Evolutionary conservation across 805 yeast genomes (phyloP).

Genomic region (Ogataea thermomethanolica): DNA sequence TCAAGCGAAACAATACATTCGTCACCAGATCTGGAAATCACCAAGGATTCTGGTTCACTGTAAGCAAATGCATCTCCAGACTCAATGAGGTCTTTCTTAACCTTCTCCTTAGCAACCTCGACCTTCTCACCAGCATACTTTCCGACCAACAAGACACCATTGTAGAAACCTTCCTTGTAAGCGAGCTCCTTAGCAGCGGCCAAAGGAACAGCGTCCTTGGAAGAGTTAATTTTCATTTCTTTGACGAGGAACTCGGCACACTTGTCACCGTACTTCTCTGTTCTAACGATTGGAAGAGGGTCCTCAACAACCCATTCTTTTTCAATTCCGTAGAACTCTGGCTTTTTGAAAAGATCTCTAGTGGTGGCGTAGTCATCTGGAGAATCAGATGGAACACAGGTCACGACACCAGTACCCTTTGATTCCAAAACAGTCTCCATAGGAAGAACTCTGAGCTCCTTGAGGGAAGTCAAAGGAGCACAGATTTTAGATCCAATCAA

Average conservation of each 20-base stretch:
- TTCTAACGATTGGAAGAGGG: constrained; percentile 67
- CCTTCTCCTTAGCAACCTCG: constrained; percentile 85
- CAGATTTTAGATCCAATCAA: constrained; percentile 82
- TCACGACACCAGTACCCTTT: constrained; percentile 98
- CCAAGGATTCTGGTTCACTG: constrained; percentile 89
- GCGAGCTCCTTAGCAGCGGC: constrained; percentile 93
- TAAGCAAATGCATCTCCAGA: constrained; percentile 81
- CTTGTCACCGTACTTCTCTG: constrained; percentile 83
- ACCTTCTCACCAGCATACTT: constrained; percentile 85
- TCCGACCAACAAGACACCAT: constrained; percentile 79
- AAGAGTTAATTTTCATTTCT: constrained; percentile 87
- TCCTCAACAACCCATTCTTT: constrained; percentile 82
- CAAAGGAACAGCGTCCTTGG: constrained; percentile 83
- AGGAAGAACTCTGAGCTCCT: constrained; percentile 79
- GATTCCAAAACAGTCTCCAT: constrained; percentile 95
- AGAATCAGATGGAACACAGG: constrained; percentile 98
- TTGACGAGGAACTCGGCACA: constrained; percentile 84
- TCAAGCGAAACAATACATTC: constrained; percentile 94
- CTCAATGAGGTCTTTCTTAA: constrained; percentile 75
- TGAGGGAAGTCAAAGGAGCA: constrained; percentile 76
- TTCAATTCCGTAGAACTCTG: constrained; percentile 84
- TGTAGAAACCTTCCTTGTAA: constrained; percentile 94
- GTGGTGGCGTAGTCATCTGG: constrained; percentile 95
- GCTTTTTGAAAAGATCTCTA: constrained; percentile 78
- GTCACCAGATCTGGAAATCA: constrained; percentile 94